Conservation (phyloP, 108 stramenopile species). For the Pseudonitzschia multiseries region DNA sequence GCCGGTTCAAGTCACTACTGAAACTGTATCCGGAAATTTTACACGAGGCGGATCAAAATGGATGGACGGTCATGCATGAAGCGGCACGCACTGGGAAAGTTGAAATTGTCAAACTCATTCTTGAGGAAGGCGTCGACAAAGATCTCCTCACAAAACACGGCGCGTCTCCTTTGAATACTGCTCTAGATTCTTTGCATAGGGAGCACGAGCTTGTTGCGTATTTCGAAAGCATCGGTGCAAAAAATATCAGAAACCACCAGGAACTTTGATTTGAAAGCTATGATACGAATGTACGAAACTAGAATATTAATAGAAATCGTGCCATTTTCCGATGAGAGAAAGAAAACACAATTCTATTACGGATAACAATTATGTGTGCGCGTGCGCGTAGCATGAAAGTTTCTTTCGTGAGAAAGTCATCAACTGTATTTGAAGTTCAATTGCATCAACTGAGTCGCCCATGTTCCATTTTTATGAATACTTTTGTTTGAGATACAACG, state of each 20-base stretch:
- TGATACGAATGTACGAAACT: too few species aligned
- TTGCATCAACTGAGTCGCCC: not conserved
- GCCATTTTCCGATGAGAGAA: not conserved
- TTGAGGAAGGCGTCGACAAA: constrained; percentile 39
- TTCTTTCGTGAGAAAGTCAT: not conserved
- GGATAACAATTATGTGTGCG: not conserved
- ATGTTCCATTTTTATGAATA: not conserved
- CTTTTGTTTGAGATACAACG: not conserved
- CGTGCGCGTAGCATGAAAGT: not conserved
- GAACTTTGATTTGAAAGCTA: not conserved
- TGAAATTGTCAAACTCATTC: constrained; percentile 38
- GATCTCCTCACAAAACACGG: constrained; percentile 16
- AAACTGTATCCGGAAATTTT: constrained; percentile 16
- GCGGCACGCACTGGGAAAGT: constrained; percentile 37
- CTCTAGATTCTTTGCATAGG: constrained; percentile 22
- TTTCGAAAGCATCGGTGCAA: constrained; percentile 8
- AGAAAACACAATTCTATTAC: not conserved
- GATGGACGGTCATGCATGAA: constrained; percentile 52
- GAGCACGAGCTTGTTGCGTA: constrained; percentile 1
- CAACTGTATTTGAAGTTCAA: not conserved
- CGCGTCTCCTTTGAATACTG: constrained; percentile 25
- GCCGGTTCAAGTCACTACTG: not conserved
- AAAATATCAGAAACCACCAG: not conserved
- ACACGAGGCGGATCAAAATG: constrained; percentile 35
- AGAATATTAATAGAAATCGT: not conserved